Evolutionary conservation across 805 yeast species (phyloP).

Genomic region (Diddensiella santjacobensis): DNA sequence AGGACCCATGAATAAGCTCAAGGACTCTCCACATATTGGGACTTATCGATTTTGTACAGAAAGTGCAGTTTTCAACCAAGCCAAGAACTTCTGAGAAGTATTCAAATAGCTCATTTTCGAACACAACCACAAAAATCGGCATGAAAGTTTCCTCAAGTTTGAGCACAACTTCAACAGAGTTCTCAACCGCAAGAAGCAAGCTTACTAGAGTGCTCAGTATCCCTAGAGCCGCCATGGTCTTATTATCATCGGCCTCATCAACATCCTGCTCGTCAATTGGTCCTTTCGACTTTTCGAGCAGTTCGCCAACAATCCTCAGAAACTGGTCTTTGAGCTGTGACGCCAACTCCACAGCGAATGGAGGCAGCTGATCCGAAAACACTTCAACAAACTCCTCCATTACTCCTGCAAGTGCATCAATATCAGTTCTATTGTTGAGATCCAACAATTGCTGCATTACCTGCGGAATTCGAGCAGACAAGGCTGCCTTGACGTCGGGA

Average conservation of each 20-base stretch:
- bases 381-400: constrained; percentile 94
- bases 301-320: constrained; percentile 61
- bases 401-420: constrained; percentile 81
- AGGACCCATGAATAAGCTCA: constrained; percentile 42
- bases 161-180: constrained; percentile 61
- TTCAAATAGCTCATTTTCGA: constrained; percentile 63
- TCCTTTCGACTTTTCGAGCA: constrained; percentile 49
- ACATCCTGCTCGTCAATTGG: constrained; percentile 36
- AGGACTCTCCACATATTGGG: constrained; percentile 75
- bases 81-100: constrained; percentile 76
- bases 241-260: constrained; percentile 52
- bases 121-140: constrained; percentile 66
- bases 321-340: constrained; percentile 62
- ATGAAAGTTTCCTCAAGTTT: constrained; percentile 62
- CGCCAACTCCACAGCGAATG: constrained; percentile 76
- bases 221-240: constrained; percentile 78
- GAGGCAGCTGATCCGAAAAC: constrained; percentile 83
- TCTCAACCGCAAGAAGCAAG: constrained; percentile 76
- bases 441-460: constrained; percentile 76
- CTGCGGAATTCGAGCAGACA: constrained; percentile 66
- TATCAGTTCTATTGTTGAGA: constrained; percentile 76
- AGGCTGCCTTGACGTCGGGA: constrained; percentile 62
- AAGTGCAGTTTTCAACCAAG: constrained; percentile 64
- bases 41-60: constrained; percentile 55
- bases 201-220: constrained; percentile 79